These are phyloP conservation scores for Jacaranda copaia DNA, from an alignment of 257 asterid species.

Conservation along the genomic window DNA sequence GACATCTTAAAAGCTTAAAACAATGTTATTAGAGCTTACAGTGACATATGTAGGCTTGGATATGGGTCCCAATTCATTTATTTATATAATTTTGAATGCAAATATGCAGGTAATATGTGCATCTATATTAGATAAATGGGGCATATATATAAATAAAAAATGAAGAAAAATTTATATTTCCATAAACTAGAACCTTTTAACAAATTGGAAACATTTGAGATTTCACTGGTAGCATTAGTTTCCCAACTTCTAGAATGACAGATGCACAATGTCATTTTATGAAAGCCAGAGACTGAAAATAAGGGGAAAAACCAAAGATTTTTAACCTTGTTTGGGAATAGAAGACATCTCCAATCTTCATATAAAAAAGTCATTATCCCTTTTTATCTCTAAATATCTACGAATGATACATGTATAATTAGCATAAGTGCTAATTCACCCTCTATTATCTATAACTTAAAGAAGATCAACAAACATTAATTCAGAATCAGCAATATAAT, in stretches of 20 bases:
- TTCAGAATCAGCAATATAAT: constrained; percentile 10
- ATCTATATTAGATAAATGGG: too few species aligned
- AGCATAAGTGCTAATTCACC: constrained; percentile 11
- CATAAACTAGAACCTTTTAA: background rate
- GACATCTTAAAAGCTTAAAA: too few species aligned
- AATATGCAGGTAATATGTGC: too few species aligned
- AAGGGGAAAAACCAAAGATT: background rate
- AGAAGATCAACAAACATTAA: constrained; percentile 15
- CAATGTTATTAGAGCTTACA: too few species aligned
- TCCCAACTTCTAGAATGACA: background rate
- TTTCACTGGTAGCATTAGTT: background rate
- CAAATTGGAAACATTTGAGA: background rate
- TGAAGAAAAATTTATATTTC: background rate
- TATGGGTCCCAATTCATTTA: too few species aligned
- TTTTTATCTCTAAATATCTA: background rate
- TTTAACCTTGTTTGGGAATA: background rate
- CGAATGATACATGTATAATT: background rate
- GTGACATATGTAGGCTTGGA: too few species aligned
- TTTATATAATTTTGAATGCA: too few species aligned
- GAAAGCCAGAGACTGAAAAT: background rate
- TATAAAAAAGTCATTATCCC: background rate
- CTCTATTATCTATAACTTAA: background rate
- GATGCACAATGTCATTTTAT: background rate
- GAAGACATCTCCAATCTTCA: background rate
- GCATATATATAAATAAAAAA: too few species aligned